phyloP scores from a whole-genome alignment of 805 yeast species.

The Ogataea trehaloabstinens region DNA sequence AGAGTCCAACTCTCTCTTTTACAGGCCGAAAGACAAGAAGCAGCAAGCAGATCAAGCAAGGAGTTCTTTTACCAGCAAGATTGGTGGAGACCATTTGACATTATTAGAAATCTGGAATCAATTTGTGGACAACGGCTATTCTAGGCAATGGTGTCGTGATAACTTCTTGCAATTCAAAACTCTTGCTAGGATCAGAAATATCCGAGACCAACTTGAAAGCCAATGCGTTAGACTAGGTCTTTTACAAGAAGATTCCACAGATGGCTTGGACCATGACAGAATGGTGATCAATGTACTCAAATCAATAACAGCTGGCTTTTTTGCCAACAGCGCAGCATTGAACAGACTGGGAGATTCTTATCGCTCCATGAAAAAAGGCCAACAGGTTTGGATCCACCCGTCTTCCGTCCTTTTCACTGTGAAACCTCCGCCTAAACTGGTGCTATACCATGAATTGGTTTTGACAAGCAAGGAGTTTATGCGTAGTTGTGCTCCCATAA shows the following conservation, averaged over 20 bases:
- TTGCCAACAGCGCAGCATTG: slow-evolving; percentile 61
- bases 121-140: slow-evolving; percentile 68
- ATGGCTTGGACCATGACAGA: slow-evolving; percentile 27
- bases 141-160: slow-evolving; percentile 82
- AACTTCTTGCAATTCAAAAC: slow-evolving; percentile 77
- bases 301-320: slow-evolving; percentile 65
- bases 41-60: slow-evolving; percentile 64
- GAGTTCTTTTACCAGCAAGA: slow-evolving; percentile 47
- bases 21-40: slow-evolving; percentile 65
- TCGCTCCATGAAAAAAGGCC: slow-evolving; percentile 61
- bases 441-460: slow-evolving; percentile 81
- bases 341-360: slow-evolving; percentile 67
- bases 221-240: slow-evolving; percentile 58
- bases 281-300: slow-evolving; percentile 42
- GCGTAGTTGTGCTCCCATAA: slow-evolving; percentile 72
- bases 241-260: slow-evolving; percentile 27
- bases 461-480: slow-evolving; percentile 85
- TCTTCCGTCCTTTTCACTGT: slow-evolving; percentile 64
- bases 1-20: slow-evolving; percentile 69
- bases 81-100: slow-evolving; percentile 77
- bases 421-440: slow-evolving; percentile 70
- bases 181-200: slow-evolving; percentile 62
- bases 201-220: slow-evolving; percentile 64
- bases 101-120: slow-evolving; percentile 71
- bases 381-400: slow-evolving; percentile 82